Base-by-base conservation (phyloP, 1,284 basidiomycete genomes). In the Athelia sp. region DNA sequence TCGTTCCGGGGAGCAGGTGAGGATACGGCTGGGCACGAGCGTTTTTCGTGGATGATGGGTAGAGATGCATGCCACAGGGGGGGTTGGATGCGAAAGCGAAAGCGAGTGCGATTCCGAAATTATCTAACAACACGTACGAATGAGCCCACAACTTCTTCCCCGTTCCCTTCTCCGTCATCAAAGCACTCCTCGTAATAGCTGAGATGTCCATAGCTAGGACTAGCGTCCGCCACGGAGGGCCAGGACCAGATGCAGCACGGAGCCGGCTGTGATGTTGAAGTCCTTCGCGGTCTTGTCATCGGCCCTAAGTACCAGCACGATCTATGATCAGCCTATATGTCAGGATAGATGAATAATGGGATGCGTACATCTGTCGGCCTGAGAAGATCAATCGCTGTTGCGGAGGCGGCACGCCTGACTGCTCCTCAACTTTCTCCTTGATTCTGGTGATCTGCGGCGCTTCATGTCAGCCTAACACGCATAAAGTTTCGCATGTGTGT, bases 341-440 rank as follows among this genome's bases (percentile, higher is more conserved):
- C 4, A 29, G 13, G 26, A 29, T 4, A 29, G 26, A 29, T n/a
- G 47, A 46, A 47, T 15, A 32, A 34, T 43, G 45, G 17, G 23
- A 26, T 32, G 79, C 93, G 66, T 61, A 98, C 97, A 99, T 90
- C 64, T 98, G 96, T 67, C 96, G 86, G 43, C 97, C 97, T 61
- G 83, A 74, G 67, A 90, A 98, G 67, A 99, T 99, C 60, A 99
- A 71, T 52, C 97, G 84, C 68, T 99, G 97, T 69, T 99, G 97
- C 35, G 81, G 90, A 53, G 97, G 96, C 15, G 97, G 97, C 45
- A 99, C 97, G 61, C 96, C 97, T 36, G 95, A 96, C 71, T 99
- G 97, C 73, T 98, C 96, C 69, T 99, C 97, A 26, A 99, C 93
- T 67, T 93, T 90, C 77, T 98, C 95, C 75, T 99, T 99, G 73